Percentiles rank a stretch among this genome's conserved stretches.
phyloP scores from a whole-genome alignment of 148 eudicot genomes.

The Gaultheria prostrata region DNA sequence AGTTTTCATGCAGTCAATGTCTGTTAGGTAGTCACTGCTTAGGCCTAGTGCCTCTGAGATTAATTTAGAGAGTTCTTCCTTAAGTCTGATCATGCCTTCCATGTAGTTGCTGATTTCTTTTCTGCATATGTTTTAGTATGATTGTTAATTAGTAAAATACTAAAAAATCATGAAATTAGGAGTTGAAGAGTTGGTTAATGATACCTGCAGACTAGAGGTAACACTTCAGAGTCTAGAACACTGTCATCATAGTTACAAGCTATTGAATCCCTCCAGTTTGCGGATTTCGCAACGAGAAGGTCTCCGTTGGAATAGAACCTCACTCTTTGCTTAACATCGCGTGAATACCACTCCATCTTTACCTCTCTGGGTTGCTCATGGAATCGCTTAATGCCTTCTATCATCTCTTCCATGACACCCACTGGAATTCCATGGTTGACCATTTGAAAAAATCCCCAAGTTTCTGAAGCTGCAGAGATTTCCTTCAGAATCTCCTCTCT shows the following conservation, averaged over 20 bases:
- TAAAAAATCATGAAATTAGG: not conserved
- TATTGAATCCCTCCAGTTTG: conserved; percentile 57
- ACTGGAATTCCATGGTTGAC: conserved; percentile 46
- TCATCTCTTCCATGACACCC: conserved; percentile 22
- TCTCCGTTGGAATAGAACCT: conserved; percentile 39
- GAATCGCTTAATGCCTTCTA: conserved; percentile 27
- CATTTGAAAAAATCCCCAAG: conserved; percentile 44
- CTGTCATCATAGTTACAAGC: conserved; percentile 42
- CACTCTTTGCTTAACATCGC: conserved; percentile 31
- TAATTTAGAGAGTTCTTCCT: conserved; percentile 29
- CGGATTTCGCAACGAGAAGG: conserved; percentile 28
- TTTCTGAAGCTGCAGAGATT: conserved; percentile 28
- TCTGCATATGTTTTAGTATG: conserved; percentile 20
- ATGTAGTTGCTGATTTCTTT: conserved; percentile 37
- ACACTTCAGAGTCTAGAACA: conserved; percentile 33
- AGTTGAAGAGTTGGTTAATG: not conserved
- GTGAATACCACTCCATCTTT: conserved; percentile 47
- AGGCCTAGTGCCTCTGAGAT: conserved; percentile 57
- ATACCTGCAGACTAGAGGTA: conserved; percentile 56
- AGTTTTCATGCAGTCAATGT: conserved; percentile 45
- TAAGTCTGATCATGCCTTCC: conserved; percentile 26
- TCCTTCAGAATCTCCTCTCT: conserved; percentile 22
- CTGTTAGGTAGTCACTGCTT: conserved; percentile 29
- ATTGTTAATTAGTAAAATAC: too few relatives aligned
- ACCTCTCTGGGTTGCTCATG: conserved; percentile 58